Base-by-base conservation (phyloP, 805 yeast species). In the Cyberlindnera euphorbiae region DNA sequence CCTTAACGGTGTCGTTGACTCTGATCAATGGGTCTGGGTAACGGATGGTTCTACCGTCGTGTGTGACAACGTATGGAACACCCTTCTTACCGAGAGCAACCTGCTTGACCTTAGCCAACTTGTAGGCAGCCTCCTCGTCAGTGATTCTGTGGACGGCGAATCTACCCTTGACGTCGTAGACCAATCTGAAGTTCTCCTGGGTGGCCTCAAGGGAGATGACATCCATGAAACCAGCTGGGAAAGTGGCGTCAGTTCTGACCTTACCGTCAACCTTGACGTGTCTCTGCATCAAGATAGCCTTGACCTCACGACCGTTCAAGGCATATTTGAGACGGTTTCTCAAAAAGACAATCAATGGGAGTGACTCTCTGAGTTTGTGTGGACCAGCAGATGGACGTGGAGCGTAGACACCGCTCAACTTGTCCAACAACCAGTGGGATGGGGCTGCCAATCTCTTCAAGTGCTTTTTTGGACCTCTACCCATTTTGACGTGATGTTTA, bases 341-440 rank as follows among this genome's bases (percentile, higher is more conserved):
- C 67, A 90, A 75, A 77, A 90, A 90, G 58, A 89, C 90, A 64
- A 90, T 79, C 73, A 89, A 82, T 67, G 97, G 97, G 64, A 89
- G 82, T 49, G 96, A 89, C 77, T 89, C 97, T 73, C 97, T 82
- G 69, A 89, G 82, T 75, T 90, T 93, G 80, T 90, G 98, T 69
- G 98, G 98, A 78, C 98, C 98, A 61, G 95, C 82, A 52, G 97
- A 88, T 67, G 97, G 96, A 79, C 97, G 88, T 77, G 98, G 98
- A 55, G 98, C 98, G 71, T 93, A 93, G 67, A 86, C 78, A 70
- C 99, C 99, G 67, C 97, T 85, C 77, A 93, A 79, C 78, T 93
- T 93, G 94, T 94, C 98, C 79, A 93, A 85, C 94, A 93, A 85
- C 98, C 98, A 93, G 83, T 93, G 98, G 79, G 89, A 83, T 80